These are phyloP conservation scores for Hortaea sp. DNA, from an alignment of 2,329 filamentous ascomycete species.

Conservation along the genomic window DNA sequence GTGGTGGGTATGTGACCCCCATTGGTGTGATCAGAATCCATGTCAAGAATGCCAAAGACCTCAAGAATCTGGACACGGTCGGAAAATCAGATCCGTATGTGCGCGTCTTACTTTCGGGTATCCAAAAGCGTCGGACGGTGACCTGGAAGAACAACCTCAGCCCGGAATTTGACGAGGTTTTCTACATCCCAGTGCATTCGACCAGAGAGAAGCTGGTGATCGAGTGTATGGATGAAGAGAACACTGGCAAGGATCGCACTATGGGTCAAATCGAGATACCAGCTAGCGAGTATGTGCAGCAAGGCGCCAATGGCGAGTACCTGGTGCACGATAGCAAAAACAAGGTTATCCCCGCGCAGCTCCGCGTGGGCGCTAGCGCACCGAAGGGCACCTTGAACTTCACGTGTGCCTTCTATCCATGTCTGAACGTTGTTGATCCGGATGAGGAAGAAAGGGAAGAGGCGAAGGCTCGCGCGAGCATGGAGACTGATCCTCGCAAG, in stretches of 20 bases:
- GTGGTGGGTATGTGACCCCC: constrained; percentile 82
- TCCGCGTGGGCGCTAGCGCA: constrained; percentile 63
- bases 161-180: constrained; percentile 89
- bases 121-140: constrained; percentile 84
- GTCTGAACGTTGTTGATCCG: constrained; percentile 76
- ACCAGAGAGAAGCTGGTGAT: constrained; percentile 71
- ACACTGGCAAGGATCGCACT: constrained; percentile 78
- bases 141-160: constrained; percentile 94
- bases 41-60: constrained; percentile 69
- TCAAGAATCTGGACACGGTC: constrained; percentile 88
- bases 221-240: constrained; percentile 96
- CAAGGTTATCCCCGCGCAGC: constrained; percentile 51
- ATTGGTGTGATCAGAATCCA: constrained; percentile 94
- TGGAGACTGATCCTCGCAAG: background rate
- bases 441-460: constrained; percentile 58
- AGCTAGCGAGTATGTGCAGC: constrained; percentile 66
- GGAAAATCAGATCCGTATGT: constrained; percentile 96
- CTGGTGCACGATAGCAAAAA: constrained; percentile 65
- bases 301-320: constrained; percentile 74
- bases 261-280: constrained; percentile 71
- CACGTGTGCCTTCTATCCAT: constrained; percentile 82
- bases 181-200: constrained; percentile 87
- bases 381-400: constrained; percentile 75
- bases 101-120: constrained; percentile 76
- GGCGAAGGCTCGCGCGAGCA: constrained; percentile 2